Evolutionary conservation across 2,329 filamentous ascomycete species (phyloP), one percentile per base, ranked within the genome.

Genomic region (Diaporthe sp.): DNA sequence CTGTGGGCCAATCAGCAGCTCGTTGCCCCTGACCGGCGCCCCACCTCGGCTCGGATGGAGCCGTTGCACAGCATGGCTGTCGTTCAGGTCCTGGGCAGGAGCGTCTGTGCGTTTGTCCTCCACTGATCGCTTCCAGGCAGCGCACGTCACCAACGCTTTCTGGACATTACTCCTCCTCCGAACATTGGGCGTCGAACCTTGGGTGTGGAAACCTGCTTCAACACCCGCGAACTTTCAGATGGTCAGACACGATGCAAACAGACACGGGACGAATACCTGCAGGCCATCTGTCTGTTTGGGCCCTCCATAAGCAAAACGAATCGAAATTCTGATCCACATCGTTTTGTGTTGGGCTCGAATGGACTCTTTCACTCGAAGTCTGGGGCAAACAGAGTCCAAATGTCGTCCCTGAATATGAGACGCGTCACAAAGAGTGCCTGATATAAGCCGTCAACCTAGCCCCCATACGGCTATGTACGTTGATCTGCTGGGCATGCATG

Each of bases 21-120:
- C 35, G 28, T 22, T 30, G 38, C 72, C 72, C 72, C 72, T 74
- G 72, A 35, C 64, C 9, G 38, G 52, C 25, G 64, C 57, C 55
- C 55, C 64, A 57, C 42, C 28, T 64, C 64, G 45, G 52, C 45
- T 55, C 72, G 64, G 42, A 55, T 25, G 69, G n/a, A 40, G 55
- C 45, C 57, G 57, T 64, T 64, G 33, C 50, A 58, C 50, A 25
- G 52, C 50, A 69, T 30, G 45, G 25, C 58, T 58, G 42, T 30
- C 60, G 28, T 47, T 33, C 60, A 64, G 40, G 60, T 13, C 60
- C 50, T 10, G 60, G 60, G 17, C 17, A 33, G 22, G 30, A 47
- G 52, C 22, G 30, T 28, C 64, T 52, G 64, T 67, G 64, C 64
- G 45, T 67, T 25, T 67, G 64, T 52, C 64, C 30, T 50, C 19